Evolutionary conservation across 1,284 basidiomycete genomes (phyloP).

Genomic region (Pyrrhoderma lamaoense): DNA sequence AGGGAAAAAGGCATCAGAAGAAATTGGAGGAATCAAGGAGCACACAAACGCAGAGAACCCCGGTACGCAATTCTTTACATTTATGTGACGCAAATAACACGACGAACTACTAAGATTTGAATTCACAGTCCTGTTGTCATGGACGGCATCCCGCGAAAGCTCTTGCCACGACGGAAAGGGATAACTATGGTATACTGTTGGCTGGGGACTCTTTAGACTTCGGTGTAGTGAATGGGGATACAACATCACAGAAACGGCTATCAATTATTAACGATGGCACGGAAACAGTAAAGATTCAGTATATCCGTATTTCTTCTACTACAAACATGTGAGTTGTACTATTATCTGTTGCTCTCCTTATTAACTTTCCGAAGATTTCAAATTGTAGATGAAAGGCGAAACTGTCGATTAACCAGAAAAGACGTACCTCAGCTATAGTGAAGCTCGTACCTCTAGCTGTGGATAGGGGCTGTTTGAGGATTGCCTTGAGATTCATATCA

Average conservation of each 20-base stretch:
- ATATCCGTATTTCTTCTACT: background rate
- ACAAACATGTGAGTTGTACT: background rate
- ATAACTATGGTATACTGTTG: slow-evolving; percentile 32
- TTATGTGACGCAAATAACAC: slow-evolving; percentile 2
- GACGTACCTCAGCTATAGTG: slow-evolving; percentile 17
- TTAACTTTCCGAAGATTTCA: slow-evolving; percentile 23
- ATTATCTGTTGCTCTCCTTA: background rate
- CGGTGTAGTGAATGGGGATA: background rate
- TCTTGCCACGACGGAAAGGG: slow-evolving; percentile 26
- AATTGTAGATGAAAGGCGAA: slow-evolving; percentile 18
- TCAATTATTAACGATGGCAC: background rate
- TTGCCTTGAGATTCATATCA: slow-evolving; percentile 33
- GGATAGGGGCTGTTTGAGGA: slow-evolving; percentile 31
- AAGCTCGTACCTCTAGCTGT: slow-evolving; percentile 26
- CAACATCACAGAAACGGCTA: background rate
- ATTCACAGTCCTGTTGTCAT: slow-evolving; percentile 1
- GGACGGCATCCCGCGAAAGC: background rate
- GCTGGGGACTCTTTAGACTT: slow-evolving; percentile 22
- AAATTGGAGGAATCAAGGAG: too few relatives aligned
- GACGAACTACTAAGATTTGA: background rate
- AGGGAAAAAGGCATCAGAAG: too few relatives aligned
- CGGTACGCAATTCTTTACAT: background rate
- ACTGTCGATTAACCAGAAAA: background rate
- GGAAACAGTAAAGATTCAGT: background rate
- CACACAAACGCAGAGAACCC: too few relatives aligned